Evolutionary conservation across 2,329 filamentous ascomycete species (phyloP).

Genomic region (Grosmannia clavigera): DNA sequence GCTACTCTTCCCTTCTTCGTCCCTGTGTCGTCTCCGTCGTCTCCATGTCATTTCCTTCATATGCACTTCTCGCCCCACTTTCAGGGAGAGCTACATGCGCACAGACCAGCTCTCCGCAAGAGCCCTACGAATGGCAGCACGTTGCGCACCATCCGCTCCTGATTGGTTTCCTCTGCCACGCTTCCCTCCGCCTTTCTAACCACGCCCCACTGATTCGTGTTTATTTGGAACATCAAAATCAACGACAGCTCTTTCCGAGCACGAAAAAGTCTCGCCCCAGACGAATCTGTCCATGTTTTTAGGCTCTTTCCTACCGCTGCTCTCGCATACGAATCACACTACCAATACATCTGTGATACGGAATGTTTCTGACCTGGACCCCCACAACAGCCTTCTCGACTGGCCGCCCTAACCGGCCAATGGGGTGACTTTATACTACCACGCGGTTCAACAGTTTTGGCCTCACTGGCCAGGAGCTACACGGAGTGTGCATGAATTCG

Average conservation of each 20-base stretch:
- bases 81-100: not conserved
- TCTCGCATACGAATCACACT: too few relatives aligned
- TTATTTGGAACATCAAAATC: not conserved
- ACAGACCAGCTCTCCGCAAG: slow-evolving; percentile 6
- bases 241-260: not conserved
- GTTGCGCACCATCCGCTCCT: slow-evolving; percentile 3
- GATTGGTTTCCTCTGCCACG: slow-evolving; percentile 5
- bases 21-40: not conserved
- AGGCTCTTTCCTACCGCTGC: not conserved
- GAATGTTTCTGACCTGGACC: too few relatives aligned
- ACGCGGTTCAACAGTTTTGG: not conserved
- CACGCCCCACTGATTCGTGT: not conserved
- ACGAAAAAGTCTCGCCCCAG: too few relatives aligned
- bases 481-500: too few relatives aligned
- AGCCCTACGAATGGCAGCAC: slow-evolving; percentile 9
- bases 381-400: not conserved
- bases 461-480: not conserved
- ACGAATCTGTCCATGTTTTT: not conserved
- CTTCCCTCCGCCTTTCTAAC: slow-evolving; percentile 1
- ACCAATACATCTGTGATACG: too few relatives aligned
- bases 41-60: too few relatives aligned
- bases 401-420: not conserved
- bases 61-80: not conserved
- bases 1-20: too few relatives aligned
- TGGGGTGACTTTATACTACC: not conserved